A percentile compares a stretch with the other conserved stretches of the same genome.
Conservation (phyloP, 2,329 filamentous ascomycete species). For the Stagonosporopsis rhizophila region DNA sequence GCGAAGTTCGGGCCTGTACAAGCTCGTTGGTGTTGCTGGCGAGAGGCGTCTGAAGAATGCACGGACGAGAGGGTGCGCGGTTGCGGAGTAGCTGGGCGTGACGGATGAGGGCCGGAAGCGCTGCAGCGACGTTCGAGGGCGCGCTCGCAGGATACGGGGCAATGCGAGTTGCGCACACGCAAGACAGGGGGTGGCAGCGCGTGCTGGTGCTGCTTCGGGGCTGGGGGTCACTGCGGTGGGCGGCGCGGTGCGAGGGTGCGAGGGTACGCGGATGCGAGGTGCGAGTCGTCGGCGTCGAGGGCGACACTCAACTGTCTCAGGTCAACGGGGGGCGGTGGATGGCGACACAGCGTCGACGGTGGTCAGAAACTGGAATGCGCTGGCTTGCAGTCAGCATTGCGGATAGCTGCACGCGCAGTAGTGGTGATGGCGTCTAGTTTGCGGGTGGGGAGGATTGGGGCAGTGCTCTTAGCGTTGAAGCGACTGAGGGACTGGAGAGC, state of each 20-base stretch:
- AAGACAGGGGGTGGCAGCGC: constrained; percentile 17
- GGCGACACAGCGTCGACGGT: constrained; percentile 19
- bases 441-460: constrained; percentile 35
- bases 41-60: constrained; percentile 1
- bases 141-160: neutral
- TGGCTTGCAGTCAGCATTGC: constrained; percentile 43
- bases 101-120: neutral
- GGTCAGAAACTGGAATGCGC: constrained; percentile 29
- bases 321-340: constrained; percentile 29
- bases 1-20: neutral
- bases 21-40: neutral
- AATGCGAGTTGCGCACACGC: constrained; percentile 15
- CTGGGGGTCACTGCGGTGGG: constrained; percentile 13
- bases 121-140: neutral
- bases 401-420: constrained; percentile 29
- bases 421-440: constrained; percentile 25
- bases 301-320: constrained; percentile 44
- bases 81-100: constrained; percentile 1
- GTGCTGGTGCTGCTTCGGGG: constrained; percentile 17
- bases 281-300: neutral
- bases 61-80: neutral
- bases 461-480: constrained; percentile 29
- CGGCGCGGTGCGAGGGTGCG: neutral
- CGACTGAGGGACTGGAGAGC: constrained; percentile 14
- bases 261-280: neutral